Evolutionary conservation across 2,329 filamentous ascomycete genomes (phyloP).

Genomic region (Pseudocercospora fuligena): DNA sequence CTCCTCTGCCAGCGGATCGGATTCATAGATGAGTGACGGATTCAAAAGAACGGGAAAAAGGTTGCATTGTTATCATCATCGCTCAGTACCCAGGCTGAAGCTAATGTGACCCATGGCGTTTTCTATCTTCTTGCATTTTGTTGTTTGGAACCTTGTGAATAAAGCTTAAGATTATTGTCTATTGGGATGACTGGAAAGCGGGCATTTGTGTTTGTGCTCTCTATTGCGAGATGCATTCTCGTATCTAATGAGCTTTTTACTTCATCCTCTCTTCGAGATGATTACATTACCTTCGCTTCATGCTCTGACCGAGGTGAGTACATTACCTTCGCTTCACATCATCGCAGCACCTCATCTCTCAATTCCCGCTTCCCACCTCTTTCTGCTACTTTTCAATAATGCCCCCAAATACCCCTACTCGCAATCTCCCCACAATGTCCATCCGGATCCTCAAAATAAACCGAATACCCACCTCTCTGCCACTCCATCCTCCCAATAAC

Average conservation of each 20-base stretch:
- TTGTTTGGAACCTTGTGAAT: not conserved
- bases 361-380: too few species aligned
- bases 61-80: not conserved
- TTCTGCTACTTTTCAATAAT: constrained; percentile 8
- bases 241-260: too few species aligned
- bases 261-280: too few species aligned
- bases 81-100: constrained; percentile 1
- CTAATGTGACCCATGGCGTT: constrained; percentile 1
- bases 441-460: constrained; percentile 25
- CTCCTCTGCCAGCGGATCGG: too few species aligned
- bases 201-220: not conserved
- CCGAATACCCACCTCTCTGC: constrained; percentile 22
- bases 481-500: constrained; percentile 21
- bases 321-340: too few species aligned
- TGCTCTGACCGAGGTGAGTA: too few species aligned
- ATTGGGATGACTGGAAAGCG: not conserved
- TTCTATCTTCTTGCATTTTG: not conserved
- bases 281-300: too few species aligned
- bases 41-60: not conserved
- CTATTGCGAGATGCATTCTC: not conserved
- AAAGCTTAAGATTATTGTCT: not conserved
- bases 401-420: constrained; percentile 22
- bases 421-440: constrained; percentile 24
- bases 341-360: too few species aligned
- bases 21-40: not conserved